Conservation (phyloP, 257 asterid species). For the Fraxinus americana region DNA sequence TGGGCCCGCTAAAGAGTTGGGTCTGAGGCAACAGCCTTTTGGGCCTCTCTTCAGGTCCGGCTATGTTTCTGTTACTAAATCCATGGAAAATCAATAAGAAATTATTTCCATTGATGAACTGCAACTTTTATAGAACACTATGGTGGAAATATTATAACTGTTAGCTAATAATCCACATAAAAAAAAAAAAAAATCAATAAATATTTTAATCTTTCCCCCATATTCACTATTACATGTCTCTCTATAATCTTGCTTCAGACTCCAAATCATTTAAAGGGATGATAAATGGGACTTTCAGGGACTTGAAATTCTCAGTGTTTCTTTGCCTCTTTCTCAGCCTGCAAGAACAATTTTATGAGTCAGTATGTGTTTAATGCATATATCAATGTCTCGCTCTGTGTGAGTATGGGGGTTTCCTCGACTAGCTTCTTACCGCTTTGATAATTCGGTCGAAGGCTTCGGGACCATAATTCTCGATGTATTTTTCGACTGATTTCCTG, state of each 20-base stretch:
- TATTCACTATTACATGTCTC: not conserved
- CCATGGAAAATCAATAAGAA: not conserved
- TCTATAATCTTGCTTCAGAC: not conserved
- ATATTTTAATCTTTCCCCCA: not conserved
- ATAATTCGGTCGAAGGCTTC: constrained; percentile 51
- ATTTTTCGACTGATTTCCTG: constrained; percentile 45
- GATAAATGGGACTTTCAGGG: not conserved
- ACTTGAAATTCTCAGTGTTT: constrained; percentile 23
- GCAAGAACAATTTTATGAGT: constrained; percentile 19
- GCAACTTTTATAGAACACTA: not conserved
- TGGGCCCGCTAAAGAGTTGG: too few relatives aligned
- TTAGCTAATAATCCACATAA: too few relatives aligned
- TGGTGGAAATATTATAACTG: too few relatives aligned
- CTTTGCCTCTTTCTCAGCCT: constrained; percentile 57
- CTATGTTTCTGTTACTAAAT: not conserved
- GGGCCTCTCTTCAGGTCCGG: too few relatives aligned
- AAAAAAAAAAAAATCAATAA: not conserved
- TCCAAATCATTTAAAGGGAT: not conserved
- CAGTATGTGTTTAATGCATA: not conserved
- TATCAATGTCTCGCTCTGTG: not conserved
- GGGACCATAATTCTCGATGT: constrained; percentile 43
- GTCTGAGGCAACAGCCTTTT: too few relatives aligned
- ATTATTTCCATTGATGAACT: not conserved
- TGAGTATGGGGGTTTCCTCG: not conserved
- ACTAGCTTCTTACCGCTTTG: constrained; percentile 34